Evolutionary conservation across 305 asterid species (phyloP).

Genomic region (Fraxinus latifolia): DNA sequence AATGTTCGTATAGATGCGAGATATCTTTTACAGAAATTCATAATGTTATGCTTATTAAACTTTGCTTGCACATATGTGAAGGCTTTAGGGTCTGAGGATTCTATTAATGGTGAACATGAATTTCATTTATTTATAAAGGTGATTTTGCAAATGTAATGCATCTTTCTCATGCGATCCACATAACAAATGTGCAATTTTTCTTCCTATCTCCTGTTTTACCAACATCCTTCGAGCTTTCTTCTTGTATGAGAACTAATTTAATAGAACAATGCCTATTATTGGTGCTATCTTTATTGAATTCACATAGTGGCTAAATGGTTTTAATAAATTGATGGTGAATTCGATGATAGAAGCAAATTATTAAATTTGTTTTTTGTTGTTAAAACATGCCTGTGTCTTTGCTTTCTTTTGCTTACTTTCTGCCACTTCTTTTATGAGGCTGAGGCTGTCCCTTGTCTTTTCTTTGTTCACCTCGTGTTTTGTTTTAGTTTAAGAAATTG

Average conservation of each 20-base stretch:
- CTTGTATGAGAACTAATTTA: too few species aligned
- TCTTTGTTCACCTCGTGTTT: neutral
- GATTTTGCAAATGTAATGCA: neutral
- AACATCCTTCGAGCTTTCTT: neutral
- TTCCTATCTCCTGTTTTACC: neutral
- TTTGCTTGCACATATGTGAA: neutral
- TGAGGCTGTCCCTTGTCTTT: neutral
- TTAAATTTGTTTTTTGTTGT: neutral
- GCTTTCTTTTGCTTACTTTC: neutral
- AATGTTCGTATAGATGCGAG: neutral
- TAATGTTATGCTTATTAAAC: neutral
- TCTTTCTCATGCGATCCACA: neutral
- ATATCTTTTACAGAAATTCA: slow-evolving; percentile 1
- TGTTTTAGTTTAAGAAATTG: neutral
- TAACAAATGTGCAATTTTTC: neutral
- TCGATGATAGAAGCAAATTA: neutral
- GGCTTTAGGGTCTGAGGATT: neutral
- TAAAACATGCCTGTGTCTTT: neutral
- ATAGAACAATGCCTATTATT: neutral
- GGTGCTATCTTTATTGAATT: neutral
- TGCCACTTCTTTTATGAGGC: neutral
- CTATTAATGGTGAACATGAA: neutral
- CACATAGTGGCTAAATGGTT: neutral
- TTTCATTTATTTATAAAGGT: neutral
- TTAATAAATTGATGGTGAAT: neutral